These are phyloP conservation scores for Ophiocordyceps sinensis DNA, from an alignment of 2,329 filamentous ascomycete species.

Conservation along the genomic window DNA sequence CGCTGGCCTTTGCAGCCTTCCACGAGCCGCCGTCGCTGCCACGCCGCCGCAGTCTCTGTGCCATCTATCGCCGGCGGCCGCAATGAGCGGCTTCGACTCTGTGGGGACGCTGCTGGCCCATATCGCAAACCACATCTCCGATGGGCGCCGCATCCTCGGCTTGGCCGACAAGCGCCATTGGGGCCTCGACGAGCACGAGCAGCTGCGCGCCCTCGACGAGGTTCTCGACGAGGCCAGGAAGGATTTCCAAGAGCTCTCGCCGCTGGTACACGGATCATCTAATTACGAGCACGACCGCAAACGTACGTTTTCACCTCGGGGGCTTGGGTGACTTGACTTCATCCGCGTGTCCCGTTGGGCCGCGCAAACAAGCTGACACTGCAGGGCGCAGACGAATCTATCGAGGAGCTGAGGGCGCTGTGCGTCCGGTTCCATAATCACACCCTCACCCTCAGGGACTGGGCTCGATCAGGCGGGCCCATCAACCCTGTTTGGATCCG, in stretches of 20 bases:
- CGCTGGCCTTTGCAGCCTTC: too few relatives aligned
- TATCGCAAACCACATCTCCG: constrained; percentile 39
- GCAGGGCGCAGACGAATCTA: constrained; percentile 28
- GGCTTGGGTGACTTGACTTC: not conserved
- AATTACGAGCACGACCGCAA: constrained; percentile 45
- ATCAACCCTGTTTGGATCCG: constrained; percentile 41
- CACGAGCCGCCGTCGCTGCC: not conserved
- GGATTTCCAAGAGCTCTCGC: constrained; percentile 44
- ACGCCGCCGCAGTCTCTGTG: not conserved
- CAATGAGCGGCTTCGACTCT: constrained; percentile 30
- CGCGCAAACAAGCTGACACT: not conserved
- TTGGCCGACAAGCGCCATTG: constrained; percentile 44
- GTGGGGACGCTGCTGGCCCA: constrained; percentile 43
- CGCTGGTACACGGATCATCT: constrained; percentile 38
- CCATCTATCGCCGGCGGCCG: constrained; percentile 1
- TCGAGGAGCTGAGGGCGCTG: constrained; percentile 33
- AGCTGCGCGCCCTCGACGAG: constrained; percentile 37
- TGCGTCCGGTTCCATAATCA: constrained; percentile 31
- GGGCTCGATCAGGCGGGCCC: constrained; percentile 38
- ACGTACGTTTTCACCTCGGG: constrained; percentile 22
- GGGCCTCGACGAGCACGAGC: constrained; percentile 45
- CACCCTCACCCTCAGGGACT: constrained; percentile 35
- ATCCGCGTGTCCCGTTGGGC: not conserved
- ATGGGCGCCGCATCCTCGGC: constrained; percentile 37
- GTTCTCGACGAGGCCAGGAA: constrained; percentile 44